Conservation (phyloP, 768 basidiomycete species). For the Leucocoprinus sp. region DNA sequence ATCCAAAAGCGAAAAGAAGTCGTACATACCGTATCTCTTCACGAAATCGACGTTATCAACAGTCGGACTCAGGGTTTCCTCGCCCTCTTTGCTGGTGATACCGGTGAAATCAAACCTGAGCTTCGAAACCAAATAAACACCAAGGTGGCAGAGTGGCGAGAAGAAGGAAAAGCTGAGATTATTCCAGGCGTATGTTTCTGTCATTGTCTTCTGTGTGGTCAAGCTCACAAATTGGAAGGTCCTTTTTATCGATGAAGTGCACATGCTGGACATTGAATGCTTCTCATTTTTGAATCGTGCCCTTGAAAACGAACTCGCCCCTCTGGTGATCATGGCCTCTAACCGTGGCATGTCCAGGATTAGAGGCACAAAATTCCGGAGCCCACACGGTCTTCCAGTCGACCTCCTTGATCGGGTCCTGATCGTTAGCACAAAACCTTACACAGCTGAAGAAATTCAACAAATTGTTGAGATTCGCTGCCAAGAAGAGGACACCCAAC, state of each 20-base stretch:
- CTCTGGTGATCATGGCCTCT: slow-evolving; percentile 96
- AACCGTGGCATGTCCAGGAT: slow-evolving; percentile 94
- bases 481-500: slow-evolving; percentile 90
- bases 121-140: slow-evolving; percentile 93
- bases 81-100: slow-evolving; percentile 91
- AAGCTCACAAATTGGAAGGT: slow-evolving; percentile 43
- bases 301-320: slow-evolving; percentile 86
- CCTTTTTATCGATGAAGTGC: slow-evolving; percentile 98
- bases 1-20: slow-evolving; percentile 97
- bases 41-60: slow-evolving; percentile 99
- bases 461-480: slow-evolving; percentile 93
- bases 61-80: slow-evolving; percentile 97
- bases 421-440: slow-evolving; percentile 91
- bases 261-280: slow-evolving; percentile 99
- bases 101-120: slow-evolving; percentile 98
- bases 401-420: slow-evolving; percentile 93
- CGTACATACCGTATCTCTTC: slow-evolving; percentile 93
- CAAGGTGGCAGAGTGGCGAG: slow-evolving; percentile 95
- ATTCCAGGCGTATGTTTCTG: slow-evolving; percentile 75
- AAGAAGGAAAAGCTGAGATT: slow-evolving; percentile 97
- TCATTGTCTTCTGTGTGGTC: not conserved
- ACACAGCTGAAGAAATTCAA: slow-evolving; percentile 72
- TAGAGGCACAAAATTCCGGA: slow-evolving; percentile 89
- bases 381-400: slow-evolving; percentile 90
- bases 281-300: slow-evolving; percentile 98